phyloP scores from a whole-genome alignment of 202 grass and related monocot species.

The Digitaria exilis region DNA sequence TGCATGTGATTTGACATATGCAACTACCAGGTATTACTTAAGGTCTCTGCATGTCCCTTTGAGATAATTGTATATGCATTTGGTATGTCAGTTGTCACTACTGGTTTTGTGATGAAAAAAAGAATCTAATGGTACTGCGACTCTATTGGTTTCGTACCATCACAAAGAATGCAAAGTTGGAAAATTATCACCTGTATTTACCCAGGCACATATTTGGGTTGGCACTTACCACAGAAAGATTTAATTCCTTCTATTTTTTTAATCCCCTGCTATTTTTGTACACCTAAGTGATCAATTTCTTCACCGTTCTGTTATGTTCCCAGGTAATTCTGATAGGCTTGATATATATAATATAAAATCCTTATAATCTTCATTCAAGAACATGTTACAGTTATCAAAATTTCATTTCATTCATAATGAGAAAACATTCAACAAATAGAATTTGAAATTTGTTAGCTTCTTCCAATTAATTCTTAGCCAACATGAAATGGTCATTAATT shows the following conservation, averaged over 20 bases:
- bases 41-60: not conserved
- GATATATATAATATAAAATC: no score
- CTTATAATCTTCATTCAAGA: not conserved
- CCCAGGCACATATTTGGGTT: not conserved
- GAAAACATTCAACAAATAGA: constrained; percentile 10
- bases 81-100: not conserved
- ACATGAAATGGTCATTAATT: constrained; percentile 18
- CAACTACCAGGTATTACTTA: not conserved
- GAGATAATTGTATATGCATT: not conserved
- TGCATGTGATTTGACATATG: constrained; percentile 3
- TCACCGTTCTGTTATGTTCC: not conserved
- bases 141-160: not conserved
- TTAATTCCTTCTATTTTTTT: not conserved
- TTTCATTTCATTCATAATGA: constrained; percentile 8
- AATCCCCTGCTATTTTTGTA: not conserved
- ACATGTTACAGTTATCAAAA: not conserved
- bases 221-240: not conserved
- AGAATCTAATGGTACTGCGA: not conserved
- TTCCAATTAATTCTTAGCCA: constrained; percentile 31
- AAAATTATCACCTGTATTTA: not conserved
- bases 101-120: not conserved
- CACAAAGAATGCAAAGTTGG: not conserved
- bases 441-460: constrained; percentile 23
- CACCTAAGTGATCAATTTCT: not conserved
- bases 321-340: not conserved